Percentiles rank a stretch among this genome's conserved stretches.
Evolutionary conservation across 1,284 basidiomycete species (phyloP).

Genomic region (Porogramme epimiltina): DNA sequence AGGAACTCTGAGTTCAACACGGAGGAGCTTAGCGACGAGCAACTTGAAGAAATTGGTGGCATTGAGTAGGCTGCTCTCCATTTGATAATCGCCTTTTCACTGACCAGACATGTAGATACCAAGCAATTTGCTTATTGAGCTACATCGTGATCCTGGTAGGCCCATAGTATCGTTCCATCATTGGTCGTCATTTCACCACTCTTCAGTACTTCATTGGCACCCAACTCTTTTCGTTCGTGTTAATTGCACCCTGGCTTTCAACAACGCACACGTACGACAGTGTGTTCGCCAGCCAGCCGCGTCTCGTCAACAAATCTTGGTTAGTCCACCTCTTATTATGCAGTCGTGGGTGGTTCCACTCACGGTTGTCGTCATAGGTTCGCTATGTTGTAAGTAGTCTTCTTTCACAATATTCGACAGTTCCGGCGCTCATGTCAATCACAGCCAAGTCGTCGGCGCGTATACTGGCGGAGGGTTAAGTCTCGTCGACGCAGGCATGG

Average conservation of each 20-base stretch:
- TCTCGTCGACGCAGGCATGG: conserved; percentile 55
- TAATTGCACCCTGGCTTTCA: conserved; percentile 56
- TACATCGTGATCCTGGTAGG: conserved; percentile 49
- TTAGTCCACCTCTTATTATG: conserved; percentile 24
- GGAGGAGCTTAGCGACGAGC: conserved; percentile 65
- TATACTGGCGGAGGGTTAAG: conserved; percentile 60
- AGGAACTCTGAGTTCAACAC: conserved; percentile 77
- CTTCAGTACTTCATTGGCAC: conserved; percentile 50
- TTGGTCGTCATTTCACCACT: neutral
- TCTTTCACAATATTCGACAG: too few relatives aligned
- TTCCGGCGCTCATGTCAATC: neutral
- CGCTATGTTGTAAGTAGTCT: conserved; percentile 37
- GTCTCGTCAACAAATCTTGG: conserved; percentile 52
- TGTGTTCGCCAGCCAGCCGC: conserved; percentile 47
- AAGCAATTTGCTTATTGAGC: conserved; percentile 37
- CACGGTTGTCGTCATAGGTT: conserved; percentile 36
- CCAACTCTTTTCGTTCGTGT: conserved; percentile 60
- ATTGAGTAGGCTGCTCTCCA: conserved; percentile 58
- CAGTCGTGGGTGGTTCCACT: neutral
- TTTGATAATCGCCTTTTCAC: too few relatives aligned
- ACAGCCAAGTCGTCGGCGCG: conserved; percentile 46
- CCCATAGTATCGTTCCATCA: neutral
- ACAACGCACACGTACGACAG: conserved; percentile 43
- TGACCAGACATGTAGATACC: conserved; percentile 16
- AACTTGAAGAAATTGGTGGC: conserved; percentile 81